phyloP scores from a whole-genome alignment of 371 early-diverging fungal species.

The Actinomortierella wolfii region DNA sequence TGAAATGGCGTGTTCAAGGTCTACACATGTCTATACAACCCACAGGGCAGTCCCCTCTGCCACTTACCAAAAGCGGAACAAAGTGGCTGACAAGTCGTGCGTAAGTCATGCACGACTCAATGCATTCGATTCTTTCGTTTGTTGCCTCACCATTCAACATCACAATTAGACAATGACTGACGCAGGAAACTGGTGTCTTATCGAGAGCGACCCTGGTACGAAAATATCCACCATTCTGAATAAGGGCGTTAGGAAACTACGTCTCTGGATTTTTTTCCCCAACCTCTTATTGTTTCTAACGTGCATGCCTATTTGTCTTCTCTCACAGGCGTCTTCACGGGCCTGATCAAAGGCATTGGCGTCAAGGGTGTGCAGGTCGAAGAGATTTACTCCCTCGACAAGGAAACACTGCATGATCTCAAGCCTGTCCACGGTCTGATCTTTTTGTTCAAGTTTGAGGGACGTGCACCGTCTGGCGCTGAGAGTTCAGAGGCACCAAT shows the following conservation, averaged over 20 bases:
- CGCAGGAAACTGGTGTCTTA: slow-evolving; percentile 84
- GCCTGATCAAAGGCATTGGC: slow-evolving; percentile 84
- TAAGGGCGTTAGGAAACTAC: not conserved
- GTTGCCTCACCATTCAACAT: no score
- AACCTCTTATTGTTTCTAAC: slow-evolving; percentile 1
- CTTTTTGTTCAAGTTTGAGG: slow-evolving; percentile 90
- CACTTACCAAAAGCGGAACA: no score
- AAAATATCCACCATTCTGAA: not conserved
- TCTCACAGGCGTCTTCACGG: slow-evolving; percentile 86
- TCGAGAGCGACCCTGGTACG: slow-evolving; percentile 87
- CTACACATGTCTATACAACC: no score
- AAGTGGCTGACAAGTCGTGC: no score
- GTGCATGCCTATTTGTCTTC: not conserved
- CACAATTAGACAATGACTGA: slow-evolving; percentile 59
- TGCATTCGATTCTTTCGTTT: no score
- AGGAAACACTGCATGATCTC: slow-evolving; percentile 58
- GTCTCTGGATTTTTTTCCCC: slow-evolving; percentile 1
- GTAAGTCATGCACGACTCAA: no score
- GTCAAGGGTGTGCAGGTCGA: slow-evolving; percentile 83
- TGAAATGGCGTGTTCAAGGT: no score
- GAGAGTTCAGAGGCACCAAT: slow-evolving; percentile 42
- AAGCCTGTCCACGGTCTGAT: slow-evolving; percentile 86
- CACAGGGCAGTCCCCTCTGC: no score
- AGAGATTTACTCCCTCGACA: slow-evolving; percentile 81
- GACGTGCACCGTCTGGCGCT: slow-evolving; percentile 33